A percentile compares a stretch with the other conserved stretches of the same genome.
These are phyloP conservation scores for Leishmania lainsoni DNA, from an alignment of 208 protist species.

Conservation along the genomic window DNA sequence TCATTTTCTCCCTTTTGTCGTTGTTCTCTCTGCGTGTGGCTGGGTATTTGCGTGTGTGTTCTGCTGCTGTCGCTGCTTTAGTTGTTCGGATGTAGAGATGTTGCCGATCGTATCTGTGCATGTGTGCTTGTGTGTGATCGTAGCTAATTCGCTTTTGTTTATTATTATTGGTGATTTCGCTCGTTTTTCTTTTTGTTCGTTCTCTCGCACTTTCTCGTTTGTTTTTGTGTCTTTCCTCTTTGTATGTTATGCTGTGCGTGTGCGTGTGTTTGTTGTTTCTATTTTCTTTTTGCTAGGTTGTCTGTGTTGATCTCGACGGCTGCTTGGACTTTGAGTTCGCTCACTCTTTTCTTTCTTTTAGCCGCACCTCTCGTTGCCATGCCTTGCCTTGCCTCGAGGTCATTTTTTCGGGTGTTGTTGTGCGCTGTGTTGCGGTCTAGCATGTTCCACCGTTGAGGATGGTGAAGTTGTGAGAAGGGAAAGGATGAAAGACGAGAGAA, in stretches of 20 bases:
- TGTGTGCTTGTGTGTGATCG: too few species aligned
- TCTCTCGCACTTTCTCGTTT: background rate
- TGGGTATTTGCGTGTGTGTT: background rate
- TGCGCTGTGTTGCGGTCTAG: background rate
- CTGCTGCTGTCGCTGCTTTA: background rate
- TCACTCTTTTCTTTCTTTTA: constrained; percentile 3
- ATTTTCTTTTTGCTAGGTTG: constrained; percentile 8
- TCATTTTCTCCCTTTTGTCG: too few species aligned
- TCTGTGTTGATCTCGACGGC: background rate
- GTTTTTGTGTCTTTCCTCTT: background rate
- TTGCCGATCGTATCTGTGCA: background rate
- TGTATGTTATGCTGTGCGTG: background rate
- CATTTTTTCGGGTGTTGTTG: background rate
- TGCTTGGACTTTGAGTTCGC: background rate
- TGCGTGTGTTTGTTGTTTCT: background rate
- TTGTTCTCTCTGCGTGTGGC: background rate
- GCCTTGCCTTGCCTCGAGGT: background rate
- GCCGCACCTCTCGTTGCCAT: background rate
- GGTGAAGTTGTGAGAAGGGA: background rate
- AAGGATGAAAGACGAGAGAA: background rate
- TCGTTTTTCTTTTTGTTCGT: background rate
- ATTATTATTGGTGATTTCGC: background rate
- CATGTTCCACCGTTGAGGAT: background rate
- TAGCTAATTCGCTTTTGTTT: background rate
- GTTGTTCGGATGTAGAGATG: background rate